Evolutionary conservation across 164 flowering plant species (phyloP), one percentile per base, ranked within the genome.

Genomic region (Aristolochia contorta): DNA sequence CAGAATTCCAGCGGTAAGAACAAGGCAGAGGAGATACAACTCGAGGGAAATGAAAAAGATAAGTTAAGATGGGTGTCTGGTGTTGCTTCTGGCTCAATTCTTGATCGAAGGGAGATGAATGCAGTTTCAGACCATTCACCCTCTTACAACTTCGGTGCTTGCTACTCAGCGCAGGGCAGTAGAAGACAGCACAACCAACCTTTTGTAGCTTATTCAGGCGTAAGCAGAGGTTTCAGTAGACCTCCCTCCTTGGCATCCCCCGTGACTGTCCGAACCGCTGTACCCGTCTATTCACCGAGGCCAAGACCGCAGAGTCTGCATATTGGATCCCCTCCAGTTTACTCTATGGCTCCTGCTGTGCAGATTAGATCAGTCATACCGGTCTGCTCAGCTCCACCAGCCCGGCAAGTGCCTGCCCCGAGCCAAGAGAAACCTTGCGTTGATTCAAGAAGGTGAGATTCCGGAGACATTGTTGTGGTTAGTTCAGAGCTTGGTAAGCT

Each of bases 311-410:
- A 25, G 60, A 4, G 25, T 45, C 8, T 41, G 48, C 14, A 63
- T 73, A 22, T 50, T 52, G n/a, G 53, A 69, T 0, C 69, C 43
- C 43, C 43, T 37, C 43, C 43, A 37, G 43, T 37, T 37, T 3
- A 73, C 22, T 68, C 67, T 56, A 66, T 74, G 30, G 82, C 80
- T 14, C 82, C 78, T n/a, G 75, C 83, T 15, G 80, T 79, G 62
- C 73, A 77, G 47, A 79, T 79, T 51, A 64, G 83, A 43, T 72
- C 83, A 52, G 79, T 79, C 57, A 72, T 79, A 21, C 80, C 83
- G 30, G 83, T 79, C 1, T 79, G 77, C 65, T 75, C 83, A 47
- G 75, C 83, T 30, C 80, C 82, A 27, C 77, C 79, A 43, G 7
- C 22, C 22, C 59, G 27, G 30, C 32, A 67, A 43, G 50, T 43